Evolutionary conservation across 495 filamentous ascomycete species (phyloP).

Genomic region (Aspergillus nanangensis): DNA sequence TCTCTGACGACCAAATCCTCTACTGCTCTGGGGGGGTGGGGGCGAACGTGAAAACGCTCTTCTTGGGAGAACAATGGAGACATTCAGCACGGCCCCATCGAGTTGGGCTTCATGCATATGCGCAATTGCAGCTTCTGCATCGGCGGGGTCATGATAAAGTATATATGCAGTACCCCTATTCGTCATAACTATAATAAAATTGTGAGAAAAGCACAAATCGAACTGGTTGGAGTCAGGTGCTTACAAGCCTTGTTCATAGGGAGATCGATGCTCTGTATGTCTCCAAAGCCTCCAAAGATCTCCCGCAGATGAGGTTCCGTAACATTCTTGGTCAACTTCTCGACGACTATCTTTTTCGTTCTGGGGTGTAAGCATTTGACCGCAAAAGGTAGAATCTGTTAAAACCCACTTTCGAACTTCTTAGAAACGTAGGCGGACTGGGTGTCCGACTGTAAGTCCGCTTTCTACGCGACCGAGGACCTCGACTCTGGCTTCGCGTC

Average conservation of each 20-base stretch:
- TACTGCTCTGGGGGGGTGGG: constrained; percentile 28
- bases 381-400: too few species aligned
- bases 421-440: constrained; percentile 38
- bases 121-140: constrained; percentile 85
- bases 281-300: constrained; percentile 87
- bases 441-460: constrained; percentile 46
- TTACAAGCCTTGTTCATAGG: constrained; percentile 83
- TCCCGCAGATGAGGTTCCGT: constrained; percentile 82
- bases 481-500: constrained; percentile 34
- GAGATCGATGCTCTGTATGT: constrained; percentile 80
- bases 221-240: too few species aligned
- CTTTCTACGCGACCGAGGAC: constrained; percentile 31
- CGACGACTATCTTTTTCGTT: constrained; percentile 98
- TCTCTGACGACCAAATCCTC: constrained; percentile 26
- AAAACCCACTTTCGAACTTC: constrained; percentile 56
- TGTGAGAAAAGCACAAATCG: too few species aligned
- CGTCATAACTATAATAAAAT: constrained; percentile 59
- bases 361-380: too few species aligned
- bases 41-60: constrained; percentile 54
- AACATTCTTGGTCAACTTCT: constrained; percentile 95
- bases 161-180: constrained; percentile 96
- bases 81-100: constrained; percentile 81
- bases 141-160: constrained; percentile 67
- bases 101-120: constrained; percentile 98
- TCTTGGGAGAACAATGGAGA: constrained; percentile 90